Evolutionary conservation across 1,284 basidiomycete species (phyloP).

Genomic region (Leccinum discolor): DNA sequence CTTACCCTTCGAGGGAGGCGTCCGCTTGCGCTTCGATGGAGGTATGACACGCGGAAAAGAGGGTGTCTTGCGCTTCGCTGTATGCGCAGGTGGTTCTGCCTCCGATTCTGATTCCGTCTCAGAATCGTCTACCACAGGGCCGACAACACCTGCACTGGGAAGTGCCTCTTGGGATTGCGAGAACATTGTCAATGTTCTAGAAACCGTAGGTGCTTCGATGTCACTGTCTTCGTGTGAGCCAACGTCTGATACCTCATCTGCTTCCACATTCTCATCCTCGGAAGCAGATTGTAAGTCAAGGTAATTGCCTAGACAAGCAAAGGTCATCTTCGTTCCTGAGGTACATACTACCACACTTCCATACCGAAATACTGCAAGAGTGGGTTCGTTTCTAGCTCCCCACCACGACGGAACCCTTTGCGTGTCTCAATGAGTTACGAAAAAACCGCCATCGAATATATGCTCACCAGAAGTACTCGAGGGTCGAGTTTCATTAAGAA

Average conservation of each 20-base stretch:
- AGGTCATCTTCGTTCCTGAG: not conserved
- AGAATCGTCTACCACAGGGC: constrained; percentile 31
- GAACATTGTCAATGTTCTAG: constrained; percentile 26
- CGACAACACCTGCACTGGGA: not conserved
- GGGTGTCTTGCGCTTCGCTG: constrained; percentile 27
- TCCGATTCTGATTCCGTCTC: constrained; percentile 48
- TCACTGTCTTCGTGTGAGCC: constrained; percentile 14
- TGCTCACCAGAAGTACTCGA: constrained; percentile 17
- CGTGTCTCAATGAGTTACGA: not conserved
- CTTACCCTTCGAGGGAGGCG: constrained; percentile 12
- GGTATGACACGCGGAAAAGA: constrained; percentile 8
- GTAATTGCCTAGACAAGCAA: constrained; percentile 29
- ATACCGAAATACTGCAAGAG: constrained; percentile 31
- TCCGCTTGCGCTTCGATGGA: constrained; percentile 17
- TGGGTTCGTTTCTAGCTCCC: constrained; percentile 25
- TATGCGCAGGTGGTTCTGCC: constrained; percentile 9
- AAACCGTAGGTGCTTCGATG: constrained; percentile 25
- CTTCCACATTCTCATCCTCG: constrained; percentile 42
- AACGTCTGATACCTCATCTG: constrained; percentile 30
- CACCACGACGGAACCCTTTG: constrained; percentile 1
- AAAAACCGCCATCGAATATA: fast-evolving
- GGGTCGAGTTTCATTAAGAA: constrained; percentile 2
- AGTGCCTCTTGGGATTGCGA: constrained; percentile 10
- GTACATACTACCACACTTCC: not conserved
- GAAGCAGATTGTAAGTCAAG: constrained; percentile 49